These are phyloP conservation scores for Naganishia liquefaciens DNA, from an alignment of 1,284 basidiomycete species.

Conservation along the genomic window DNA sequence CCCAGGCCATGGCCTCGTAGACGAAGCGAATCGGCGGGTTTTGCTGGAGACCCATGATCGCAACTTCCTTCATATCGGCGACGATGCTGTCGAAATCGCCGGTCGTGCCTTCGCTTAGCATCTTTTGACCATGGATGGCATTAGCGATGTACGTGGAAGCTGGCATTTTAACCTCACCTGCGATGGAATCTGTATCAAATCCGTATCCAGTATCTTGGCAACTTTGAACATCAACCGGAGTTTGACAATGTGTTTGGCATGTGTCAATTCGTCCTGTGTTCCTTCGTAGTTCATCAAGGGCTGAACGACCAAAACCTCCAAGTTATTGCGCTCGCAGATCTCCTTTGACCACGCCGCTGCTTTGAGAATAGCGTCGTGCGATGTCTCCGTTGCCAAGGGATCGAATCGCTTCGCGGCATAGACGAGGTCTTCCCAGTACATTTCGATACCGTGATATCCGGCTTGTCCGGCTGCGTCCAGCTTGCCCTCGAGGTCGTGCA, in stretches of 20 bases:
- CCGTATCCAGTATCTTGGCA: constrained; percentile 25
- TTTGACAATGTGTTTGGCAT: constrained; percentile 24
- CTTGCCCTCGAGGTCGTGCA: constrained; percentile 21
- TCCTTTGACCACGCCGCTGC: constrained; percentile 16
- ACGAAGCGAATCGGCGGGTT: constrained; percentile 23
- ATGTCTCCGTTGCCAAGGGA: constrained; percentile 18
- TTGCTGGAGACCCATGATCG: constrained; percentile 17
- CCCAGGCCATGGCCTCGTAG: constrained; percentile 28
- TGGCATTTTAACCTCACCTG: constrained; percentile 1
- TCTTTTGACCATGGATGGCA: not conserved
- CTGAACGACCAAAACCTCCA: constrained; percentile 25
- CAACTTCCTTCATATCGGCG: constrained; percentile 25
- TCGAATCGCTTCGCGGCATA: constrained; percentile 25
- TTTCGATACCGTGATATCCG: constrained; percentile 25
- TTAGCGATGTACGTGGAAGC: not conserved
- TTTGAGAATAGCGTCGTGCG: constrained; percentile 16
- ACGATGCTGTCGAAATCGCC: constrained; percentile 26
- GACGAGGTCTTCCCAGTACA: constrained; percentile 26
- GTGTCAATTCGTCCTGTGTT: constrained; percentile 20
- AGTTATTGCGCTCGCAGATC: constrained; percentile 17
- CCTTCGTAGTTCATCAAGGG: constrained; percentile 25
- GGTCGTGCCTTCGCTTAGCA: constrained; percentile 23
- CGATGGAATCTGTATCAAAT: constrained; percentile 24
- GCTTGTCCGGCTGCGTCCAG: constrained; percentile 25
- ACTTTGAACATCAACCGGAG: constrained; percentile 21